Percentiles rank a stretch among this genome's conserved stretches.
Conservation (phyloP, 306 rosid genomes). For the Cicer yamashitae region DNA sequence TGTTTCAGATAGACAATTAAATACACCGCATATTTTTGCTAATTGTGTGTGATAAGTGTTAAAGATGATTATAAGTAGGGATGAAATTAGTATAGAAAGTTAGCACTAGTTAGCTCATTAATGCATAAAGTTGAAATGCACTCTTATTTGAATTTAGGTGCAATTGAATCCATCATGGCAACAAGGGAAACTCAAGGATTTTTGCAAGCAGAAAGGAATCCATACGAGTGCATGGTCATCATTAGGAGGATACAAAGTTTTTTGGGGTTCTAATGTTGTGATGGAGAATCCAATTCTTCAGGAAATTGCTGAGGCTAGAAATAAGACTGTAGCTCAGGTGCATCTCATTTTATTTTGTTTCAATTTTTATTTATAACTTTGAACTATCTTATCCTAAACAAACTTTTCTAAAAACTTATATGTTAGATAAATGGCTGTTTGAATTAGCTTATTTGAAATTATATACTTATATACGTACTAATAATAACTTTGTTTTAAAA, state of each 20-base stretch:
- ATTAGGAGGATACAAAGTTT: slow-evolving; percentile 38
- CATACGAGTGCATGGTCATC: slow-evolving; percentile 60
- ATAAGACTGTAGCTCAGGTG: slow-evolving; percentile 48
- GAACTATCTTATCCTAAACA: too few species aligned
- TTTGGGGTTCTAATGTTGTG: slow-evolving; percentile 38
- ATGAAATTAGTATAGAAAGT: background rate
- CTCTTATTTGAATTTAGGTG: slow-evolving; percentile 41
- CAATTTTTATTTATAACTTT: background rate
- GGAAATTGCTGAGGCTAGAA: slow-evolving; percentile 45
- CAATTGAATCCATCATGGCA: slow-evolving; percentile 50
- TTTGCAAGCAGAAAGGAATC: slow-evolving; percentile 49
- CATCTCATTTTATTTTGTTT: background rate
- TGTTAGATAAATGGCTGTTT: too few species aligned
- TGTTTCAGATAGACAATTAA: too few species aligned
- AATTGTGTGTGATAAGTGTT: too few species aligned
- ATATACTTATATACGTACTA: too few species aligned
- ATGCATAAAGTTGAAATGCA: background rate
- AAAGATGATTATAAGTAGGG: too few species aligned
- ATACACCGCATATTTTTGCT: too few species aligned
- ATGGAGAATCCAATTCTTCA: slow-evolving; percentile 48
- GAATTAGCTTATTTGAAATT: too few species aligned
- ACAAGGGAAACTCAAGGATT: slow-evolving; percentile 45
- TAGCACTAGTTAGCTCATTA: background rate
- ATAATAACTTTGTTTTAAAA: too few species aligned
- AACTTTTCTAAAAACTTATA: too few species aligned